phyloP scores from a whole-genome alignment of 371 early-diverging fungal species.

The Dinochytrium kinnereticum region DNA sequence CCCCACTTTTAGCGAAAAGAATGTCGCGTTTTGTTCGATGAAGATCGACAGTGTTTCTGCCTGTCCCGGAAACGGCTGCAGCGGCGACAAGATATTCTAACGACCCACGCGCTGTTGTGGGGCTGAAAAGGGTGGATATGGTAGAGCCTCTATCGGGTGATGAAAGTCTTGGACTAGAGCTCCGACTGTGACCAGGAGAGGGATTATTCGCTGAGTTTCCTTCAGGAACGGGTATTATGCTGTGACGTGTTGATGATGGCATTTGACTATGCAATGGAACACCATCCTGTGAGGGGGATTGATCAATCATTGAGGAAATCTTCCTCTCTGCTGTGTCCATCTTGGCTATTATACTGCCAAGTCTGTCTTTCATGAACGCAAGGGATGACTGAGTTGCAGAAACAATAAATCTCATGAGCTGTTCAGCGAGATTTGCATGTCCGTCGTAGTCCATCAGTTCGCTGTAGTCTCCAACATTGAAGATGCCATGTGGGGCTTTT shows the following conservation, averaged over 20 bases:
- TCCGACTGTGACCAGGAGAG: not conserved
- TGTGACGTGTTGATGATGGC: not conserved
- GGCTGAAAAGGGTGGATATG: slow-evolving; percentile 4
- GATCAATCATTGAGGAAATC: not conserved
- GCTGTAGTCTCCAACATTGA: not conserved
- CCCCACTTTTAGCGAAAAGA: not conserved
- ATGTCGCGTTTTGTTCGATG: not conserved
- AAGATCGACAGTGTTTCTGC: not conserved
- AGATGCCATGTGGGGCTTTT: not conserved
- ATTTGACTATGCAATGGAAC: not conserved
- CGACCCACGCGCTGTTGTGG: slow-evolving; percentile 6
- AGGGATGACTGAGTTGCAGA: not conserved
- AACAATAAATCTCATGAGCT: not conserved
- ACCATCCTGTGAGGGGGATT: not conserved
- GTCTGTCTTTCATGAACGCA: not conserved
- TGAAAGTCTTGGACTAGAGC: not conserved
- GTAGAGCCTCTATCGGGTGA: not conserved
- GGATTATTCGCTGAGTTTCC: not conserved
- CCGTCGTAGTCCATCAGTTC: not conserved
- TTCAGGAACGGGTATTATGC: not conserved
- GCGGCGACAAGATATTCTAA: slow-evolving; percentile 13
- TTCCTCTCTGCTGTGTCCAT: not conserved
- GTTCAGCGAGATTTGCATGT: not conserved
- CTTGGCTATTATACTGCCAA: not conserved
- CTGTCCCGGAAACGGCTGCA: not conserved